Base-by-base conservation (phyloP, 768 basidiomycete species). In the Lanmaoa pseudosensibilis region DNA sequence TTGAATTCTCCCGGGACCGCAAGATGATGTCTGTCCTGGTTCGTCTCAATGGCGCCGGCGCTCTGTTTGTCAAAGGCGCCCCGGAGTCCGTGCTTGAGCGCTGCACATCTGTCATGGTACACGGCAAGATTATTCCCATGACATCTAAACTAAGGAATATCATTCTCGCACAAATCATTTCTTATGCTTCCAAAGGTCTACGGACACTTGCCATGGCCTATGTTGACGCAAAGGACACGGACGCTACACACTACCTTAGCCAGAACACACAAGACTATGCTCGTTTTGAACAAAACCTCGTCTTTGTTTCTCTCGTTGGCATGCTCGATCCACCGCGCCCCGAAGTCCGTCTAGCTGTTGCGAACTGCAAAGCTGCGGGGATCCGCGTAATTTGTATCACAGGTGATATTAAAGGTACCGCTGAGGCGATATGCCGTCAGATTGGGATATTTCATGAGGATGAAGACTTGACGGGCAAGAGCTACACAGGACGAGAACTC, bases 1-100 rank as follows among this genome's bases (percentile, higher is more conserved):
- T 99, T 72, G 96, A 99, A 73, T 98, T 99, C 75, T 92, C 94
- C 21, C 87, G 96, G 19, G 96, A 98, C 74, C 89, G 96, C 68
- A 99, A 98, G 77, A 96, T 95, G 86, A 98, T 98, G 96, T 97
- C 96, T 21, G 95, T 98, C 50, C 84, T 98, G 49, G 90, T 92
- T 38, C 82, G 77, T 57, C 79, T 85, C 53, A 83, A 85, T 54
- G 82, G 81, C 2, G 73, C 73, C 5, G 90, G 91, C n/a, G 82
- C 89, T 9, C 79, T 98, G 6, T 90, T 95, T 69, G 94, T 89
- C 71, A 98, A 98, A 73, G 96, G 96, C 37, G 96, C 96, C 3
- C 96, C 96, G 8, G 96, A 99, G 76, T 90, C 92, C 23, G 88
- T 99, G 38, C 78, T 99, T 56, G 94, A 97, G 48, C 85, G 91